Percentiles rank a stretch among this genome's conserved stretches.
Evolutionary conservation across 108 stramenopile species (phyloP).

Genomic region (Chaetoceros tenuissimus): DNA sequence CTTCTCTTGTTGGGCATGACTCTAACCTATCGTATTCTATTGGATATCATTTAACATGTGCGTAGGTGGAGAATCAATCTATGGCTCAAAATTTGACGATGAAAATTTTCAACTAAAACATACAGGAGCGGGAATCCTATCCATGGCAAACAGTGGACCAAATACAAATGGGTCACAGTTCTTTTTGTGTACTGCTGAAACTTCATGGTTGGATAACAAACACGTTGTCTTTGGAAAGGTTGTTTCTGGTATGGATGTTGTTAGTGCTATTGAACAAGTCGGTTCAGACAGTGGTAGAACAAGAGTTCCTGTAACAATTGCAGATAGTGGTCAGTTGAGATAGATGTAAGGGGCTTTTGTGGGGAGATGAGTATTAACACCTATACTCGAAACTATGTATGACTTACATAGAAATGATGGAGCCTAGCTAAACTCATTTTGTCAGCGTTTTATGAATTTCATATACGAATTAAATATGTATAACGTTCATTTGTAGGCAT

Average conservation of each 20-base stretch:
- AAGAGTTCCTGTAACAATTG: constrained; percentile 64
- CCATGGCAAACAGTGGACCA: constrained; percentile 92
- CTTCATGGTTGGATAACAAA: constrained; percentile 93
- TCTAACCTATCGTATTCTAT: background rate
- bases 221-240: constrained; percentile 96
- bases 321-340: constrained; percentile 73
- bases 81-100: constrained; percentile 90
- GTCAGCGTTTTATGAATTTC: too few relatives aligned
- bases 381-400: too few relatives aligned
- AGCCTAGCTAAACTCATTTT: too few relatives aligned
- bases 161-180: constrained; percentile 94
- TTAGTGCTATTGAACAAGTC: constrained; percentile 87
- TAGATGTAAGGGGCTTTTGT: too few relatives aligned
- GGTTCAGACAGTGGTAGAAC: constrained; percentile 82
- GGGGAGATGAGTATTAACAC: too few relatives aligned
- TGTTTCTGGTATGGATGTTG: constrained; percentile 77
- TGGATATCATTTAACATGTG: constrained; percentile 14
- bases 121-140: constrained; percentile 51
- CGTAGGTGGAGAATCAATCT: constrained; percentile 82
- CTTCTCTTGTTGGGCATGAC: constrained; percentile 2
- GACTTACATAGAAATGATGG: too few relatives aligned
- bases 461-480: too few relatives aligned
- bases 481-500: too few relatives aligned
- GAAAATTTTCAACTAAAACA: constrained; percentile 95
- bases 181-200: constrained; percentile 92